Base-by-base conservation (phyloP, 768 basidiomycete species). In the Russula sp. region DNA sequence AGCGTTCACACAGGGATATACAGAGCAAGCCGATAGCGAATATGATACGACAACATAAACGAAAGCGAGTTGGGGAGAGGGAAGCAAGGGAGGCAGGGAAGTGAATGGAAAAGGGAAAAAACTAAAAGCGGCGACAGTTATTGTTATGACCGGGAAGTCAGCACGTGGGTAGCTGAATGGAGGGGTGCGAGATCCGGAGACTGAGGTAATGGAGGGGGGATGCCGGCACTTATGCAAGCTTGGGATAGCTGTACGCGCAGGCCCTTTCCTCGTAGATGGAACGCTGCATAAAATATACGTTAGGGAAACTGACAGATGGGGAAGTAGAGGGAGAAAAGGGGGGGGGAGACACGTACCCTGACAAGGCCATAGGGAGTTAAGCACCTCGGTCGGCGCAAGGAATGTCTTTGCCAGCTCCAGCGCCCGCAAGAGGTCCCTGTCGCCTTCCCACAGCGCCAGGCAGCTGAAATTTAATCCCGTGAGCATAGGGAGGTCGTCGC, bases 361-460 rank as follows among this genome's bases (percentile, higher is more conserved):
- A 44, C 79, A 82, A 3, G 86, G 87, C 89, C 89, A 91, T 35
- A 90, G 75, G 27, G 77, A 78, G 66, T 86, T 87, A 71, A 89
- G 77, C 16, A 83, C 80, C 59, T 91, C 88, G 40, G 89, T 76
- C 2, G 85, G 80, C 10, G 79, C 69, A 32, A 89, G 75, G 61
- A 91, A 82, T 0, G 79, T 77, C 70, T 88, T 88, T 6, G 82
- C 90, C 11, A 90, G 76, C 31, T 86, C 80, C 35, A 91, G 72
- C 9, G 87, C 86, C 37, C 81, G 78, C 56, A 77, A 71, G 31
- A 89, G 75, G 4, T 78, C 74, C 6, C 75, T 78, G 70, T 91
- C 87, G 60, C 82, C 78, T 55, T 79, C 79, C 85, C 86, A 91
- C 20, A 91, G 70, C 2, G 81, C 75, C 40, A 91, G 74, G 68